phyloP scores from a whole-genome alignment of 306 rosid species.

The Hippophae rhamnoides region DNA sequence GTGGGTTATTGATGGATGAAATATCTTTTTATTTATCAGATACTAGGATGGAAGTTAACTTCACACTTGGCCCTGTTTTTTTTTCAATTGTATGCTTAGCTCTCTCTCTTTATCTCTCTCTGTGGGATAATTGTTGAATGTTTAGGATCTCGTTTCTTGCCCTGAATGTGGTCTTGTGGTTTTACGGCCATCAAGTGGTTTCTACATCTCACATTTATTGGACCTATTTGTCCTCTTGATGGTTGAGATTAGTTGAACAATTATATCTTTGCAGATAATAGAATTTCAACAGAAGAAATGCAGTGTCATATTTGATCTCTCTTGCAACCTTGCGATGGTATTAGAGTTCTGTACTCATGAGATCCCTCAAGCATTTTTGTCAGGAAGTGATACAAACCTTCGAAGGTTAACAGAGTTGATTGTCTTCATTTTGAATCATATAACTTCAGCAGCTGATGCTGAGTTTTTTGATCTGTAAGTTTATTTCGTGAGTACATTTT shows the following conservation, averaged over 20 bases:
- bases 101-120: too few relatives aligned
- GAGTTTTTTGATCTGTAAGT: conserved; percentile 92
- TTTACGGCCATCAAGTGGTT: too few relatives aligned
- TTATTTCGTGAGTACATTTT: conserved; percentile 8
- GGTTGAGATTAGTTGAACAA: conserved; percentile 18
- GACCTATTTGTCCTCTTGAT: not conserved
- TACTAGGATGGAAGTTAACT: too few relatives aligned
- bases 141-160: too few relatives aligned
- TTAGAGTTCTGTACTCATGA: conserved; percentile 77
- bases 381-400: conserved; percentile 79
- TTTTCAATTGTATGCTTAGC: too few relatives aligned
- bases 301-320: conserved; percentile 84
- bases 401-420: conserved; percentile 86
- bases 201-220: too few relatives aligned
- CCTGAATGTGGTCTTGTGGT: too few relatives aligned
- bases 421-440: conserved; percentile 76
- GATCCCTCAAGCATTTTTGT: conserved; percentile 84
- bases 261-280: conserved; percentile 52
- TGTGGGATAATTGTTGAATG: too few relatives aligned
- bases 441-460: conserved; percentile 70
- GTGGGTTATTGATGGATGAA: too few relatives aligned
- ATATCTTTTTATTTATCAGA: too few relatives aligned
- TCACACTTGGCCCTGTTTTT: too few relatives aligned
- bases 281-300: conserved; percentile 97
- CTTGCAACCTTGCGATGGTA: conserved; percentile 85